These are phyloP conservation scores for Xerocomellus amylosporus DNA, from an alignment of 768 basidiomycete species.

Conservation along the genomic window DNA sequence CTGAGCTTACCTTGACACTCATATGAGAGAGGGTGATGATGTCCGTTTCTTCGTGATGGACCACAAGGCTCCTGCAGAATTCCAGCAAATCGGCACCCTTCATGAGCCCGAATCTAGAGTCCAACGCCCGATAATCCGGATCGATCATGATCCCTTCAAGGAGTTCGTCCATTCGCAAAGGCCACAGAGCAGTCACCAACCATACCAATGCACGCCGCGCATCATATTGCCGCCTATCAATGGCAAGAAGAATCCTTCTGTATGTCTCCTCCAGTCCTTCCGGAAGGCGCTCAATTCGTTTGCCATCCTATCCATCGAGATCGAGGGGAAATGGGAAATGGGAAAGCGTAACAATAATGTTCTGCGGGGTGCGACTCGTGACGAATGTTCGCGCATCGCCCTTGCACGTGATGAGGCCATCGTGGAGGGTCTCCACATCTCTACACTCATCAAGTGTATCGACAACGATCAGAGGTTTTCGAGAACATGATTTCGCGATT, in stretches of 20 bases:
- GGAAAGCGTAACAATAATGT: not conserved
- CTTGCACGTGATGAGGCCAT: not conserved
- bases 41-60: constrained; percentile 3
- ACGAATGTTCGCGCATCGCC: constrained; percentile 1
- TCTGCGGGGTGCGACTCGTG: constrained; percentile 6
- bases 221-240: not conserved
- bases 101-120: not conserved
- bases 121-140: not conserved
- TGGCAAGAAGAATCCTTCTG: constrained; percentile 9
- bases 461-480: constrained; percentile 6
- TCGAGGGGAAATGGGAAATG: not conserved
- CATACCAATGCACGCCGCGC: constrained; percentile 4
- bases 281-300: constrained; percentile 2
- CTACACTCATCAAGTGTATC: constrained; percentile 22
- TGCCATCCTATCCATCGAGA: constrained; percentile 7
- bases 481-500: not conserved
- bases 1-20: constrained; percentile 8
- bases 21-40: constrained; percentile 6
- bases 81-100: not conserved
- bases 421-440: constrained; percentile 2
- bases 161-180: constrained; percentile 1
- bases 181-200: constrained; percentile 4
- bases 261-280: constrained; percentile 17
- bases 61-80: constrained; percentile 2
- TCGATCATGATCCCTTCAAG: constrained; percentile 6